Evolutionary conservation across 129 eudicot genomes (phyloP), one percentile per base, ranked within the genome.

Genomic region (Solidago caesia): DNA sequence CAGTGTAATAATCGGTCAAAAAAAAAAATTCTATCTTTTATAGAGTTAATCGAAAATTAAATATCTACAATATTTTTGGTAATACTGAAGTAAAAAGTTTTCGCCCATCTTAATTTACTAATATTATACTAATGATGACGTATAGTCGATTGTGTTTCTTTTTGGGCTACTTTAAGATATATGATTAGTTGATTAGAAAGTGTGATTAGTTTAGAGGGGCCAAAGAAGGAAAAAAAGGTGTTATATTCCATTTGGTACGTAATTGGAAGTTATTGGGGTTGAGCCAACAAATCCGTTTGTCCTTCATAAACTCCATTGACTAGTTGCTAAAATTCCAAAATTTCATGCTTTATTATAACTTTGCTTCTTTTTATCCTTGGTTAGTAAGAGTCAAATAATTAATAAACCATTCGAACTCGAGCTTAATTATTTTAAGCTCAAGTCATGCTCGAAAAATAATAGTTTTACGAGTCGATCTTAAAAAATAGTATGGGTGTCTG

Each of bases 261-360:
- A 62, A 52, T 25, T 58, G 42, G 27, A 60, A 58, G 82, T 57
- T 58, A 78, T 67, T 83, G 85, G 87, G 85, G 73, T 78, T 83
- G 81, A 60, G 82, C 79, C 84, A 84, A 86, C 88, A 71, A 86
- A 83, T 86, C 73, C 81, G 47, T 3, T 43, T 75, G 84, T 86
- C 87, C 81, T 56, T 75, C 71, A 73, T 57, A 68, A 52, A 66
- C 80, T 53, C 15, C 53, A 73, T 72, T 47, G 70, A 79, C 78
- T 56, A 43, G 0, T 27, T 46, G 44, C 73, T 68, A 59, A 70
- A 59, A 47, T 69, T 64, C 76, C 81, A 77, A 69, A 69, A 59
- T 6, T 5, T 77, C 43, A 77, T 69, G 55, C 81, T 77, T 39
- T 58, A 44, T 26, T 62, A 44, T 45, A 46, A 56, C 53, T 42